Evolutionary conservation across 176 grass and related monocot genomes (phyloP), one percentile per base, ranked within the genome.

Genomic region (Puccinellia tenuiflora): DNA sequence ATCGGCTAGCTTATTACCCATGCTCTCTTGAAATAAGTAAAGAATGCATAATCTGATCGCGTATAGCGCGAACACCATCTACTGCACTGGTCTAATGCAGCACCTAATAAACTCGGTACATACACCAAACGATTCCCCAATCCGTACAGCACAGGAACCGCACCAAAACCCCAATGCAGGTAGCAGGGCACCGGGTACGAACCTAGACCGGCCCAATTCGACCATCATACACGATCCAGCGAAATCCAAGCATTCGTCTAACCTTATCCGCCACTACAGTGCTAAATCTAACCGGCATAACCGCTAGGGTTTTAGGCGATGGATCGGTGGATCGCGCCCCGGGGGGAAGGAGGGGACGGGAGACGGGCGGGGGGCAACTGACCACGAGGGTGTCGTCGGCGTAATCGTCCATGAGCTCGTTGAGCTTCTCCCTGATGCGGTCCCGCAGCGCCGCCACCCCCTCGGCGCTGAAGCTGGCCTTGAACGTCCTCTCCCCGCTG

Each of bases 341-440:
- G 22, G 25, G 3, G 29, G 62, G n/a, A n/a, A 9, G 0, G 63
- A 0, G 24, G 24, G 1, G 33, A 21, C 2, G 64, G 35, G 12
- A 1, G 45, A 3, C 1, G 37, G 33, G 9, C 51, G 28, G 24
- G 25, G n/a, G 76, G 25, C 6, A 33, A 74, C 88, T 90, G 47
- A 98, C 96, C 83, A 79, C 91, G 64, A 99, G 91, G 1, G 96
- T 93, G 70, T 96, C 93, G 51, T 99, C 96, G 25, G 91, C 83
- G 83, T 96, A 96, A 37, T 95, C 89, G 7, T 91, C 96, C 90
- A 99, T 93, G 77, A 92, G 88, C 68, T 96, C 93, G 78, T 83
- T 90, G 43, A 99, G 89, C 87, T 96, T 99, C 48, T 93, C 93
- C 65, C 68, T 89, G 37, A 99, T 90, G 79, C 68, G 76, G 33